Evolutionary conservation across 768 basidiomycete species (phyloP).

Genomic region (Hypsizygus marmoreus): DNA sequence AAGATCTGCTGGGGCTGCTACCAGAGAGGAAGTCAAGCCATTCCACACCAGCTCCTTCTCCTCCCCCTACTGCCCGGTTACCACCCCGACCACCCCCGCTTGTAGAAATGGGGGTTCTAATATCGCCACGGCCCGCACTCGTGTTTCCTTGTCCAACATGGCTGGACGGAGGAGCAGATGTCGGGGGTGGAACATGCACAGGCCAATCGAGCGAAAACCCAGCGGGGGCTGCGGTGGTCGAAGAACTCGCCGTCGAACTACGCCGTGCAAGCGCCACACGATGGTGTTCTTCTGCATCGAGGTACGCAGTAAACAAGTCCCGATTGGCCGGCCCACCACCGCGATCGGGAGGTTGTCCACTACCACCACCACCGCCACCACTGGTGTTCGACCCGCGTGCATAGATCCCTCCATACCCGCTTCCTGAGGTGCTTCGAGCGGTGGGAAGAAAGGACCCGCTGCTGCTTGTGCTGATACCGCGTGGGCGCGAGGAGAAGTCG

Average conservation of each 20-base stretch:
- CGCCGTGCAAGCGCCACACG: constrained; percentile 15
- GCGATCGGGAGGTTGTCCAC: neutral
- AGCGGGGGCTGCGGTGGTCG: constrained; percentile 13
- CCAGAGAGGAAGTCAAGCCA: no score
- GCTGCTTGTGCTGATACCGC: constrained; percentile 2
- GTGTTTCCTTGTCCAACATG: no score
- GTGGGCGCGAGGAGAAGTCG: constrained; percentile 21
- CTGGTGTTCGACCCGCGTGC: constrained; percentile 11
- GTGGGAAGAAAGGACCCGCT: constrained; percentile 4
- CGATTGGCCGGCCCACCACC: constrained; percentile 7
- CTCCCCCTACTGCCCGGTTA: no score
- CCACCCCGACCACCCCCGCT: no score
- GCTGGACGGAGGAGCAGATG: no score
- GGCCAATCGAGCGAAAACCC: constrained; percentile 37
- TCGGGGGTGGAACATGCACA: constrained; percentile 23
- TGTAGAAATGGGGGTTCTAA: no score
- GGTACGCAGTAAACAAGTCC: constrained; percentile 24
- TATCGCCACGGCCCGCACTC: no score
- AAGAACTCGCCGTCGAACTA: constrained; percentile 6
- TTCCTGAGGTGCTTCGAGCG: constrained; percentile 6
- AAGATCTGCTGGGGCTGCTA: no score
- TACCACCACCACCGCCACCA: constrained; percentile 16
- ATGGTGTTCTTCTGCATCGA: constrained; percentile 30
- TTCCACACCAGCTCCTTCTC: no score
- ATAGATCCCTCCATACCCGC: constrained; percentile 7